phyloP scores from a whole-genome alignment of 1,284 basidiomycete genomes.

The Exobasidium cylindrosporum region DNA sequence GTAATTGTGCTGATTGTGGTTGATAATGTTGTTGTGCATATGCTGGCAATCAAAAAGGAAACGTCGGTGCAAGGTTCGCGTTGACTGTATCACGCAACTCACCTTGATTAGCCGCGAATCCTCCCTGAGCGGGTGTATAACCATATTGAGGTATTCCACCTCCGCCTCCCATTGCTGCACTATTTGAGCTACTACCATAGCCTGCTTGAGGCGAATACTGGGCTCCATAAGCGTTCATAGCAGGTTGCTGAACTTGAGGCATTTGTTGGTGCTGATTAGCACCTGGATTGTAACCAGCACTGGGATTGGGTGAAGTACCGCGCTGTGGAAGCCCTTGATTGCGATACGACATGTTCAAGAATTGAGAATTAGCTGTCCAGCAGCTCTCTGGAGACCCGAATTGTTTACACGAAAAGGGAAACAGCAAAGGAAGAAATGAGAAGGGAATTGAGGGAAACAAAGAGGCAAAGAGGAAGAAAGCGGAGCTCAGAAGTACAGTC shows the following conservation, averaged over 20 bases:
- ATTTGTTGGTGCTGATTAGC: constrained; percentile 6
- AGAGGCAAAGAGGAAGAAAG: too few relatives aligned
- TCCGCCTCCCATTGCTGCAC: constrained; percentile 23
- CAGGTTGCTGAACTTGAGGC: constrained; percentile 43
- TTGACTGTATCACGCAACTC: constrained; percentile 18
- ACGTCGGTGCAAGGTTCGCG: background rate
- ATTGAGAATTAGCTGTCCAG: background rate
- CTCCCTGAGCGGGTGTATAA: constrained; percentile 42
- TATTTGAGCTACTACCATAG: constrained; percentile 29
- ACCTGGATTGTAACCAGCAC: background rate
- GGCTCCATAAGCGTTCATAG: constrained; percentile 42
- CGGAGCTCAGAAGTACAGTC: too few relatives aligned
- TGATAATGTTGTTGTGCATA: constrained; percentile 27
- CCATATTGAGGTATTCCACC: constrained; percentile 24
- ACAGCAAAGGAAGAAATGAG: too few relatives aligned
- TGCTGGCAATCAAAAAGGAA: constrained; percentile 18
- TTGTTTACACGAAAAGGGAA: too few relatives aligned
- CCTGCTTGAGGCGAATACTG: constrained; percentile 43
- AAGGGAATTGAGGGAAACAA: too few relatives aligned
- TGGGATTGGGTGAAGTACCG: constrained; percentile 13
- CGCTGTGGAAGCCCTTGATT: constrained; percentile 23
- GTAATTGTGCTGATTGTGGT: constrained; percentile 16
- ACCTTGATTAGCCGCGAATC: constrained; percentile 49
- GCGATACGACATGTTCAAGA: constrained; percentile 26
- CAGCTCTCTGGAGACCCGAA: too few relatives aligned